Evolutionary conservation across 2,329 filamentous ascomycete genomes (phyloP), one percentile per base, ranked within the genome.

Genomic region (Claviceps spartinae): DNA sequence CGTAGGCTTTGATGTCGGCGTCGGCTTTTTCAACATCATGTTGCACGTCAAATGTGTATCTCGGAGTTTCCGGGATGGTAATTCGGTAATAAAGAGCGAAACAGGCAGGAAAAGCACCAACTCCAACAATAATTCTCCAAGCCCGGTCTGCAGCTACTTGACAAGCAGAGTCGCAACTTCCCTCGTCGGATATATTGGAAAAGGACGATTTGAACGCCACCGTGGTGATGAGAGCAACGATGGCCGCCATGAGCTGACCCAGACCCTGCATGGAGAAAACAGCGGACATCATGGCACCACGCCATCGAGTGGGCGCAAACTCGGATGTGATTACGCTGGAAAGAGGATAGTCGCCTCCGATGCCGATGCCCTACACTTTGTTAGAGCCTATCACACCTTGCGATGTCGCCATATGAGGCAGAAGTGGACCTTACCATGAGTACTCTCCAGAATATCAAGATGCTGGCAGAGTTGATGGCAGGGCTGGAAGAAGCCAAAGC

Each of bases 241-340:
- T 70, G 26, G 84, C 83, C 13, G 84, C 83, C 20, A 74, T 72
- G 49, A 91, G 79, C 61, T 91, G 86, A n/a, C 87, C 86, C 26
- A 89, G 72, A 47, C 86, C 86, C 61, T 93, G 87, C 85, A 90
- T 90, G 40, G 85, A 85, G 62, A 93, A 93, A 48, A 91, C 86
- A 16, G 84, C 77, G 11, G 82, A 85, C 73, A 93, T 86, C 83
- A 93, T 91, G 53, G 82, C 85, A 55, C 86, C 87, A 60, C 87
- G 77, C 81, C 85, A 89, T 60, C 84, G 80, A 13, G 86, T 91
- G 2, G 85, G 88, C 8, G 86, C 85, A 63, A 91, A 91, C 74
- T 93, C 87, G 11, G 86, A 85, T 5, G 86, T 91, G 57, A 90
- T 90, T 50, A 93, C 84, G 0, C 84, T 83, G 46, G 80, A 85